A percentile compares a stretch with the other conserved stretches of the same genome.
Evolutionary conservation across 495 filamentous ascomycete species (phyloP).

Genomic region (Amphirosellinia nigrospora): DNA sequence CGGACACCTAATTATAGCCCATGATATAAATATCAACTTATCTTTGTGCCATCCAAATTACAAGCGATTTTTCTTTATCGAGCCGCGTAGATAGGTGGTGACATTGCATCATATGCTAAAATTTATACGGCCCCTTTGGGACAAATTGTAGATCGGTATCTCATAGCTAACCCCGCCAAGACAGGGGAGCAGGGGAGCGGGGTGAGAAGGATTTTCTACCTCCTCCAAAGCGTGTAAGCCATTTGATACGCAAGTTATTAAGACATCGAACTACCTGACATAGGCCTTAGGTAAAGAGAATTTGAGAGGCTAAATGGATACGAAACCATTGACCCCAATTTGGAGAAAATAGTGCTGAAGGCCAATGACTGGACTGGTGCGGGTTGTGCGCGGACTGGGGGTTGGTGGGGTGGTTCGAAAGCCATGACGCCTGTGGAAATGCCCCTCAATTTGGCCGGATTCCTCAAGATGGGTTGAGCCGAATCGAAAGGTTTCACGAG

Average conservation of each 20-base stretch:
- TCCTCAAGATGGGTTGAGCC: conserved; percentile 5
- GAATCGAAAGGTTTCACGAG: not conserved
- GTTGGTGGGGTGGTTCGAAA: conserved; percentile 3
- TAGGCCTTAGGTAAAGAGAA: not conserved
- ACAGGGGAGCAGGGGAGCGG: not conserved
- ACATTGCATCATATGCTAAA: not conserved
- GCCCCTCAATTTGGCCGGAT: conserved; percentile 25
- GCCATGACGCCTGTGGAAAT: conserved; percentile 17
- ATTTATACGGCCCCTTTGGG: too few species aligned
- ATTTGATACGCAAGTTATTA: not conserved
- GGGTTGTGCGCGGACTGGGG: conserved; percentile 11
- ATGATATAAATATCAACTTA: too few species aligned
- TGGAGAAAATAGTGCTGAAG: not conserved
- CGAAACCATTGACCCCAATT: not conserved
- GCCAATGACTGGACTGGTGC: not conserved
- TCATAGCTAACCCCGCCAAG: not conserved
- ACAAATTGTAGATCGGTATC: too few species aligned
- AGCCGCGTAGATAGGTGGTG: not conserved
- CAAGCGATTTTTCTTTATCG: not conserved
- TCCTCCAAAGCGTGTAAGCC: too few species aligned
- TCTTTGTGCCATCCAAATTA: not conserved
- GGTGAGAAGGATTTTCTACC: not conserved
- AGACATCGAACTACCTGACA: not conserved
- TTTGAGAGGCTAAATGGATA: not conserved
- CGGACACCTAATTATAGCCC: not conserved